These are phyloP conservation scores for Rhizodiscina lignyota DNA, from an alignment of 495 filamentous ascomycete species.

Conservation along the genomic window DNA sequence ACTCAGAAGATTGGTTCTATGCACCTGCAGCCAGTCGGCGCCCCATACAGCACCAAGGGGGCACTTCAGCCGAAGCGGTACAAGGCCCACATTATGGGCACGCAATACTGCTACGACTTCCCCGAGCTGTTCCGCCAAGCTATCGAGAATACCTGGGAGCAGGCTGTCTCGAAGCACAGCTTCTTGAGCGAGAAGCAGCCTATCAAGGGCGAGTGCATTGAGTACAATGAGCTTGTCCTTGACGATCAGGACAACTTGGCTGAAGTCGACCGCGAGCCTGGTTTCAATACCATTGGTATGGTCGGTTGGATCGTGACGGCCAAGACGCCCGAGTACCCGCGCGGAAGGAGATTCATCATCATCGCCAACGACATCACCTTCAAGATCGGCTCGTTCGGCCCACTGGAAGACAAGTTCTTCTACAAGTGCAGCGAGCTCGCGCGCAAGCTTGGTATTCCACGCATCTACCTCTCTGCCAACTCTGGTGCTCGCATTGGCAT, in stretches of 20 bases:
- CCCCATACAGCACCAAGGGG: constrained; percentile 94
- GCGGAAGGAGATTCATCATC: constrained; percentile 81
- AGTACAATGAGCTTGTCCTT: constrained; percentile 82
- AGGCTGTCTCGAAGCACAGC: constrained; percentile 50
- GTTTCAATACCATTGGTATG: constrained; percentile 93
- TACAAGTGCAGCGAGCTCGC: constrained; percentile 96
- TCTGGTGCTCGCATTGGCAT: constrained; percentile 97
- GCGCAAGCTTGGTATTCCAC: constrained; percentile 79
- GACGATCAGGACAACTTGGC: constrained; percentile 85
- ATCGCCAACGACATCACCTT: constrained; percentile 98
- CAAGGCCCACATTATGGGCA: constrained; percentile 98
- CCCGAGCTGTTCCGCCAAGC: constrained; percentile 97
- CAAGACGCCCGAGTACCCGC: constrained; percentile 94
- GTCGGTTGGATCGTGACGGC: constrained; percentile 95
- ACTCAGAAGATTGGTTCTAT: constrained; percentile 89
- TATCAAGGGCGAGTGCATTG: constrained; percentile 75
- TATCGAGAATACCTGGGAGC: constrained; percentile 86
- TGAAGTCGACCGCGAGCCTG: constrained; percentile 85
- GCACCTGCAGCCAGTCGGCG: constrained; percentile 78
- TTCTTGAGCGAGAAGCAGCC: constrained; percentile 68
- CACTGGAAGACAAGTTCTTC: constrained; percentile 94
- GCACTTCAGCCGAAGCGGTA: constrained; percentile 98
- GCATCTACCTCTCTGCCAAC: constrained; percentile 96
- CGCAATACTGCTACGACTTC: constrained; percentile 99
- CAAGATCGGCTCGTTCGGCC: constrained; percentile 96